Evolutionary conservation across 257 asterid genomes (phyloP).

Genomic region (Fraxinus cuspidata): DNA sequence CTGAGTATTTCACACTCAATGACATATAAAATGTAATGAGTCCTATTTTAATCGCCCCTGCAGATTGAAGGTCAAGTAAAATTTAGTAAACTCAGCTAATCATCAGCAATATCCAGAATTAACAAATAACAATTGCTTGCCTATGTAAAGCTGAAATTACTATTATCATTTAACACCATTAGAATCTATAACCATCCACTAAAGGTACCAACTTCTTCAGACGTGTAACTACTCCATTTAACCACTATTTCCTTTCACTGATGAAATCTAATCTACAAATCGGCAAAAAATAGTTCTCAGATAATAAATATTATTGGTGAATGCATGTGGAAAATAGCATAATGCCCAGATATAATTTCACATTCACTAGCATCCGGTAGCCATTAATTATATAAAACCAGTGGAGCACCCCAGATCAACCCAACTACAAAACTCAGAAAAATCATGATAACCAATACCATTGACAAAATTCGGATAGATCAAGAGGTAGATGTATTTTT

Average conservation of each 20-base stretch:
- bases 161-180: not conserved
- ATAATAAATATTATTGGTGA: too few relatives aligned
- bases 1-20: conserved; percentile 55
- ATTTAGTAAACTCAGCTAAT: conserved; percentile 8
- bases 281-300: too few relatives aligned
- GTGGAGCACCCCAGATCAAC: too few relatives aligned
- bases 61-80: conserved; percentile 30
- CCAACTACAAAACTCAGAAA: not conserved
- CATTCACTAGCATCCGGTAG: too few relatives aligned
- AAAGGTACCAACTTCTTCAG: not conserved
- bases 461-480: not conserved
- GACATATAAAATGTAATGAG: conserved; percentile 66
- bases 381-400: not conserved
- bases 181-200: not conserved
- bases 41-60: conserved; percentile 67
- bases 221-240: too few relatives aligned
- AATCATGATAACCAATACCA: not conserved
- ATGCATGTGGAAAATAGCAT: too few relatives aligned
- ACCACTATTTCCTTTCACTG: too few relatives aligned
- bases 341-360: too few relatives aligned
- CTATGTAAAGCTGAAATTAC: not conserved
- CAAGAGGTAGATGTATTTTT: not conserved
- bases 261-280: too few relatives aligned
- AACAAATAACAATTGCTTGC: conserved; percentile 1
- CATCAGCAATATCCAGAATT: not conserved